phyloP scores from a whole-genome alignment of 2,329 filamentous ascomycete species.

The Hypoxylon sp. region DNA sequence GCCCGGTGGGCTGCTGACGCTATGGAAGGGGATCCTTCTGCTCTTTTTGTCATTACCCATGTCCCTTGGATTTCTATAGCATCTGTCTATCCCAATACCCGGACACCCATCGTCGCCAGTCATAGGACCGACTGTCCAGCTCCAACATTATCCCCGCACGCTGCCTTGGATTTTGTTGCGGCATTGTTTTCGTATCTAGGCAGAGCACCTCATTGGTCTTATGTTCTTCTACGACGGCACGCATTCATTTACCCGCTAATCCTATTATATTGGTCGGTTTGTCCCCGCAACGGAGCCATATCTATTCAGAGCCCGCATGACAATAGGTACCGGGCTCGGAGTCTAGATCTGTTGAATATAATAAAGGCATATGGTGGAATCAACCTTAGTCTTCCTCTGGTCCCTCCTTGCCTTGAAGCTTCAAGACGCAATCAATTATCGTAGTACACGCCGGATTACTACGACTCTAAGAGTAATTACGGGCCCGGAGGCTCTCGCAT shows the following conservation, averaged over 20 bases:
- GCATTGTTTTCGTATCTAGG: slow-evolving; percentile 31
- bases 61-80: slow-evolving; percentile 8
- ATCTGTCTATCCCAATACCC: slow-evolving; percentile 18
- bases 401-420: slow-evolving; percentile 6
- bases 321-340: slow-evolving; percentile 29
- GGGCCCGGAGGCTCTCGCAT: slow-evolving; percentile 36
- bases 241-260: slow-evolving; percentile 41
- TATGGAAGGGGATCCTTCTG: slow-evolving; percentile 27
- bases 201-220: slow-evolving; percentile 34
- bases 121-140: slow-evolving; percentile 10
- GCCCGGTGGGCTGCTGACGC: slow-evolving; percentile 21
- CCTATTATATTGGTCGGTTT: slow-evolving; percentile 33
- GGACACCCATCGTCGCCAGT: slow-evolving; percentile 10
- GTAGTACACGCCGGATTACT: slow-evolving; percentile 24
- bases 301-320: slow-evolving; percentile 24
- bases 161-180: slow-evolving; percentile 24
- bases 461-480: slow-evolving; percentile 23
- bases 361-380: slow-evolving; percentile 29
- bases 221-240: slow-evolving; percentile 26
- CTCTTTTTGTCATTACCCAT: slow-evolving; percentile 26
- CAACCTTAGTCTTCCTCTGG: slow-evolving; percentile 19
- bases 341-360: slow-evolving; percentile 32
- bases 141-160: slow-evolving; percentile 27
- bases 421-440: slow-evolving; percentile 20
- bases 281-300: slow-evolving; percentile 32